Evolutionary conservation across 2,329 filamentous ascomycete species (phyloP).

Genomic region (Fonsecaea monophora): DNA sequence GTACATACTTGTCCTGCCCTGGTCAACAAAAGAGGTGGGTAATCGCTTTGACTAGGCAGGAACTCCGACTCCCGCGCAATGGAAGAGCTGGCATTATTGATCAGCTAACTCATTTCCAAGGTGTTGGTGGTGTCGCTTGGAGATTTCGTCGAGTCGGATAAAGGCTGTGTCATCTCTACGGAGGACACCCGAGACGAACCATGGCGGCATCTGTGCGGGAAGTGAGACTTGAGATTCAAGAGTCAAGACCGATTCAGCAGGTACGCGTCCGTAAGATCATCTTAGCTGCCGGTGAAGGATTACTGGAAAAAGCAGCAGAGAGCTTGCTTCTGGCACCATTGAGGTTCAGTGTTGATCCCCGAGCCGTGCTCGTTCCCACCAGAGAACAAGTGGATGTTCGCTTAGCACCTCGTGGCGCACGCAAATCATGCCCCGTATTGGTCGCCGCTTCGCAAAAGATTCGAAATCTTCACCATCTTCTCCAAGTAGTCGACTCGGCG

Average conservation of each 20-base stretch:
- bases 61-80: background rate
- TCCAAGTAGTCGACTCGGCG: background rate
- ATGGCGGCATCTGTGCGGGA: background rate
- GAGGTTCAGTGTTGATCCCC: background rate
- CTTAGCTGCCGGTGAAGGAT: background rate
- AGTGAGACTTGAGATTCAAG: background rate
- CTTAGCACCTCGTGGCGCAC: constrained; percentile 15
- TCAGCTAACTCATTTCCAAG: background rate
- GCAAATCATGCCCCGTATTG: constrained; percentile 13
- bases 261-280: background rate
- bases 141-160: background rate
- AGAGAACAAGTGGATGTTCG: constrained; percentile 9
- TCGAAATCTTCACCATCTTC: constrained; percentile 1
- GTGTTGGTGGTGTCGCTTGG: background rate
- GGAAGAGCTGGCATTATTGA: background rate
- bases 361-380: constrained; percentile 4
- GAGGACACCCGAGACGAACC: background rate
- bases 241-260: background rate
- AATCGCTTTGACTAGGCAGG: background rate
- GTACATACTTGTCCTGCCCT: background rate
- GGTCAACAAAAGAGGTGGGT: background rate
- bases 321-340: constrained; percentile 1
- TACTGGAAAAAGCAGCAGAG: background rate
- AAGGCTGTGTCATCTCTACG: background rate
- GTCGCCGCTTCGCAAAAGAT: constrained; percentile 1